Conservation (phyloP, 139 green algal genomes). For the Tetraselmis chui region DNA sequence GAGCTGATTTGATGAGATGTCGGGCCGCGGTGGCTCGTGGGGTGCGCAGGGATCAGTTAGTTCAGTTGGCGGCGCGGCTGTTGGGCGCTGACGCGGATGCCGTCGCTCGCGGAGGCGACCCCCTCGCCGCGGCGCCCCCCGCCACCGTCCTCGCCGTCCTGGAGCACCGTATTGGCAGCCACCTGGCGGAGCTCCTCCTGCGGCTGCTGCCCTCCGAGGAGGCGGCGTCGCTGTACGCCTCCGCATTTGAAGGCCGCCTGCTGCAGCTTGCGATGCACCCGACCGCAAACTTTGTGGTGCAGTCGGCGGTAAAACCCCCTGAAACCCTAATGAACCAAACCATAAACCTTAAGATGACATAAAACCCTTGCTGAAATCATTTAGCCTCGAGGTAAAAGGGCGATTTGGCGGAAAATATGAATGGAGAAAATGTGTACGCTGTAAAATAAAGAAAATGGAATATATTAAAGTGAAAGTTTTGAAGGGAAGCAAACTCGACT, state of each 20-base stretch:
- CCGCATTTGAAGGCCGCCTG: slow-evolving; percentile 34
- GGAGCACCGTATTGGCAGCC: slow-evolving; percentile 41
- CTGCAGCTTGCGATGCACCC: slow-evolving; percentile 43
- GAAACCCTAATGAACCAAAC: slow-evolving; percentile 14
- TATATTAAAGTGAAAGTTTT: too few relatives aligned
- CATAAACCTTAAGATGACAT: too few relatives aligned
- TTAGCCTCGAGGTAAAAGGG: too few relatives aligned
- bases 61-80: neutral
- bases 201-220: slow-evolving; percentile 21
- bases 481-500: too few relatives aligned
- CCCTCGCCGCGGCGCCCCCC: neutral
- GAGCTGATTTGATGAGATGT: too few relatives aligned
- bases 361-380: too few relatives aligned
- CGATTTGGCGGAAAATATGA: slow-evolving; percentile 19
- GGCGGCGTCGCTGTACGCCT: slow-evolving; percentile 27
- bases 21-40: too few relatives aligned
- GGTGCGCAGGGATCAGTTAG: neutral
- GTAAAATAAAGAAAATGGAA: too few relatives aligned
- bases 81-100: neutral
- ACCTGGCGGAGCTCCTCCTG: slow-evolving; percentile 54
- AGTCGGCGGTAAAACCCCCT: slow-evolving; percentile 41
- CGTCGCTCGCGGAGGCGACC: too few relatives aligned
- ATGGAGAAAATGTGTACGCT: neutral
- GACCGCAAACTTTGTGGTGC: slow-evolving; percentile 68
- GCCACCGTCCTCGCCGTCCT: neutral